Percentiles rank a stretch among this genome's conserved stretches.
Evolutionary conservation across 2,329 filamentous ascomycete species (phyloP).

Genomic region (Aspergillus neoniger): DNA sequence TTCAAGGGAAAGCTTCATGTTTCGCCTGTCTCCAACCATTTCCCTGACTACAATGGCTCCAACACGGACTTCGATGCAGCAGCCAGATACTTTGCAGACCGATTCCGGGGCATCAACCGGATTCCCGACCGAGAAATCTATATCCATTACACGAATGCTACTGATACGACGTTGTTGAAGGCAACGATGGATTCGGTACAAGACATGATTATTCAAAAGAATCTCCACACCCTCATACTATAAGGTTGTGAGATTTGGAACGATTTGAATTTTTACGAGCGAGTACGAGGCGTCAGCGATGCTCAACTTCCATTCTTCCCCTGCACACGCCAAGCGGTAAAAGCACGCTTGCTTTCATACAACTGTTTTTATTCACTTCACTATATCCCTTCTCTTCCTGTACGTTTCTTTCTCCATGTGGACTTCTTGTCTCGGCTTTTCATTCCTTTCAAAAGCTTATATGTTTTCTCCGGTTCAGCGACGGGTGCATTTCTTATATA

Average conservation of each 20-base stretch:
- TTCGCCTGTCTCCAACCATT: constrained; percentile 72
- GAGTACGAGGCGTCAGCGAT: constrained; percentile 21
- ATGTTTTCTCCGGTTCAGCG: constrained; percentile 29
- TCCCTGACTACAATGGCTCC: constrained; percentile 76
- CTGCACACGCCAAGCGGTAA: constrained; percentile 27
- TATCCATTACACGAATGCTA: constrained; percentile 61
- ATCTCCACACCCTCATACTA: constrained; percentile 76
- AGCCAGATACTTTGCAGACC: constrained; percentile 79
- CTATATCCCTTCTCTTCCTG: not conserved
- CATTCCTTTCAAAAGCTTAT: constrained; percentile 18
- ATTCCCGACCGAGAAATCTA: constrained; percentile 60
- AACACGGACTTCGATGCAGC: constrained; percentile 71
- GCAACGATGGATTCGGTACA: constrained; percentile 85
- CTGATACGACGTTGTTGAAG: constrained; percentile 73
- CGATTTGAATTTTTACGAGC: constrained; percentile 21
- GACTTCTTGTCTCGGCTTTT: constrained; percentile 6
- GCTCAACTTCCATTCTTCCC: constrained; percentile 15
- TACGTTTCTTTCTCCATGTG: constrained; percentile 15
- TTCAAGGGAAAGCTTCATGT: constrained; percentile 74
- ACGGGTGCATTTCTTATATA: constrained; percentile 27
- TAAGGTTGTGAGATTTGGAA: constrained; percentile 35
- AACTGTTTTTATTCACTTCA: not conserved
- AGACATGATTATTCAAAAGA: constrained; percentile 84
- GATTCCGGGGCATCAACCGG: constrained; percentile 75
- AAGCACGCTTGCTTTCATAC: not conserved